A percentile compares a stretch with the other conserved stretches of the same genome.
Evolutionary conservation across 23 red algal species (phyloP).

Genomic region (Gracilaria caudata): DNA sequence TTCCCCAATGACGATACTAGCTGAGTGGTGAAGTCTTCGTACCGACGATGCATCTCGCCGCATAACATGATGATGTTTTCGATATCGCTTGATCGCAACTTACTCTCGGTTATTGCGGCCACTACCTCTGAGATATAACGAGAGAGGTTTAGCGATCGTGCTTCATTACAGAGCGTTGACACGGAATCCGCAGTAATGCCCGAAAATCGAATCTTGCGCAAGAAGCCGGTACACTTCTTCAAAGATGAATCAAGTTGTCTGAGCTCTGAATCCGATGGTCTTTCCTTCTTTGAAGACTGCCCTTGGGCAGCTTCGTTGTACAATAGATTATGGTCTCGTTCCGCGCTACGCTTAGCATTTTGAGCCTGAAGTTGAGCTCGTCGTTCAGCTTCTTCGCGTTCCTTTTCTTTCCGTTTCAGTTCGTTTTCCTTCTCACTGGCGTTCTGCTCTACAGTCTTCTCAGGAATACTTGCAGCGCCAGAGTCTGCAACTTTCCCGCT

Average conservation of each 20-base stretch:
- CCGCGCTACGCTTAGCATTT: conserved; percentile 7
- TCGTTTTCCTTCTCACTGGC: conserved; percentile 9
- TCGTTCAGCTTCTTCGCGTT: conserved; percentile 31
- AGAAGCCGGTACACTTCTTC: conserved; percentile 93
- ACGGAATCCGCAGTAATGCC: conserved; percentile 42
- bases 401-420: background rate
- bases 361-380: conserved; percentile 12
- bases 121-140: conserved; percentile 89
- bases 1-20: conserved; percentile 38
- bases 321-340: conserved; percentile 39
- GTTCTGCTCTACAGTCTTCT: background rate
- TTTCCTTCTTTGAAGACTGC: conserved; percentile 17
- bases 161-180: conserved; percentile 53
- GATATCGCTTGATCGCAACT: conserved; percentile 71
- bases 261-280: conserved; percentile 62
- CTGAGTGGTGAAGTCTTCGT: conserved; percentile 76
- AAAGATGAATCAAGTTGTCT: conserved; percentile 78
- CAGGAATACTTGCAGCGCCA: background rate
- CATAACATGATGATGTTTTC: conserved; percentile 55
- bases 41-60: conserved; percentile 70
- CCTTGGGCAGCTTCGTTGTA: background rate
- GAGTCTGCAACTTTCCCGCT: background rate
- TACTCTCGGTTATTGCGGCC: conserved; percentile 71
- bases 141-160: conserved; percentile 71
- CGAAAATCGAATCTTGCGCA: conserved; percentile 75